Evolutionary conservation across 1,139 yeast genomes (phyloP).

Genomic region (Pneumocystis oryctolagi): DNA sequence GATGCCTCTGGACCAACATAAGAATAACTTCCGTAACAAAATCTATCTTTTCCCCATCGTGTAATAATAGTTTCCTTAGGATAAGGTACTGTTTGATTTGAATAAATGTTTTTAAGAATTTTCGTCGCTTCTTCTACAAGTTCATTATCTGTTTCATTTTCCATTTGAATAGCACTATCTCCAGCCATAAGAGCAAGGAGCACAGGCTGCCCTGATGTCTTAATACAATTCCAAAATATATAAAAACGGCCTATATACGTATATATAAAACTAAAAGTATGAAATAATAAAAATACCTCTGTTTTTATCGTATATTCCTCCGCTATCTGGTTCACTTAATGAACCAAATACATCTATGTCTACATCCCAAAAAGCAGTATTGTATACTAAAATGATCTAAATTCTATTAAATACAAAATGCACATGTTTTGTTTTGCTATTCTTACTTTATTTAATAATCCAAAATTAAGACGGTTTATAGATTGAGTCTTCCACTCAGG

Average conservation of each 20-base stretch:
- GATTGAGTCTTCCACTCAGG: slow-evolving; percentile 31
- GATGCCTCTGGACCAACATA: slow-evolving; percentile 31
- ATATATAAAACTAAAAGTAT: slow-evolving; percentile 9
- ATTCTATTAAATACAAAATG: not conserved
- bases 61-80: slow-evolving; percentile 30
- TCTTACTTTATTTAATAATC: slow-evolving; percentile 27
- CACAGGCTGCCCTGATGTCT: slow-evolving; percentile 26
- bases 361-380: slow-evolving; percentile 30
- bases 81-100: slow-evolving; percentile 17
- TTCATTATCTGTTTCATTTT: slow-evolving; percentile 24
- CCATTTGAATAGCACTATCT: slow-evolving; percentile 25
- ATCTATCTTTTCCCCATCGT: slow-evolving; percentile 31
- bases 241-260: slow-evolving; percentile 27
- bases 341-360: slow-evolving; percentile 26
- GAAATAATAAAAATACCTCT: slow-evolving; percentile 16
- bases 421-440: slow-evolving; percentile 1
- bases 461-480: slow-evolving; percentile 29
- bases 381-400: slow-evolving; percentile 26
- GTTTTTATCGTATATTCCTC: slow-evolving; percentile 10
- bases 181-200: slow-evolving; percentile 30
- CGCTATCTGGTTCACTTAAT: slow-evolving; percentile 18
- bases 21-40: slow-evolving; percentile 29
- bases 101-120: slow-evolving; percentile 22
- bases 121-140: slow-evolving; percentile 25
- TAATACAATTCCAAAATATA: slow-evolving; percentile 28